Evolutionary conservation across 2,329 filamentous ascomycete species (phyloP).

Genomic region (Clonostachys sp.): DNA sequence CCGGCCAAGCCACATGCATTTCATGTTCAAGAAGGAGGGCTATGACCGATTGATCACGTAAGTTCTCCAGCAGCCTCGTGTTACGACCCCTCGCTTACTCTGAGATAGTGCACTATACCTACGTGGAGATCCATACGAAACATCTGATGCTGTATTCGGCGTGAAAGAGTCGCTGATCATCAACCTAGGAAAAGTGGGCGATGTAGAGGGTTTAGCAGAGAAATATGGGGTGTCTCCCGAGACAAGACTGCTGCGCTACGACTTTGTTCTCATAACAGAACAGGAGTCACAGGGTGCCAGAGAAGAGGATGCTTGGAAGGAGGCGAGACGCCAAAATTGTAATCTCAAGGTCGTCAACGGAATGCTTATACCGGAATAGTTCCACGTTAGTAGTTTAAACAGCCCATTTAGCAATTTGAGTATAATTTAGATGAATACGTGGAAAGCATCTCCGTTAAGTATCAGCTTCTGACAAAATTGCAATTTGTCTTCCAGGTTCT

Average conservation of each 20-base stretch:
- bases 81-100: neutral
- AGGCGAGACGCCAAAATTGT: neutral
- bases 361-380: neutral
- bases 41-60: slow-evolving; percentile 82
- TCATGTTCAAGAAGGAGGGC: slow-evolving; percentile 79
- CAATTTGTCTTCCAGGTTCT: no score
- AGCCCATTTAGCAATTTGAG: no score
- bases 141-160: slow-evolving; percentile 79
- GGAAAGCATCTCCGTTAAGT: no score
- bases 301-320: neutral
- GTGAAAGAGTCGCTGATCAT: slow-evolving; percentile 79
- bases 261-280: slow-evolving; percentile 67
- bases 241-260: slow-evolving; percentile 60
- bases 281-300: neutral
- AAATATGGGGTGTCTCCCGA: slow-evolving; percentile 62
- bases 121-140: slow-evolving; percentile 75
- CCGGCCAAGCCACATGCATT: slow-evolving; percentile 75
- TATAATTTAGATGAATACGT: no score
- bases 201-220: slow-evolving; percentile 38
- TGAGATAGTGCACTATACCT: slow-evolving; percentile 65
- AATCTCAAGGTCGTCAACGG: slow-evolving; percentile 2
- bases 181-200: slow-evolving; percentile 48
- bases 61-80: neutral
- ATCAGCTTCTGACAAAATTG: no score
- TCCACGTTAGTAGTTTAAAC: no score